Evolutionary conservation across 2,329 filamentous ascomycete genomes (phyloP).

Genomic region (Macroventuria anomochaeta): DNA sequence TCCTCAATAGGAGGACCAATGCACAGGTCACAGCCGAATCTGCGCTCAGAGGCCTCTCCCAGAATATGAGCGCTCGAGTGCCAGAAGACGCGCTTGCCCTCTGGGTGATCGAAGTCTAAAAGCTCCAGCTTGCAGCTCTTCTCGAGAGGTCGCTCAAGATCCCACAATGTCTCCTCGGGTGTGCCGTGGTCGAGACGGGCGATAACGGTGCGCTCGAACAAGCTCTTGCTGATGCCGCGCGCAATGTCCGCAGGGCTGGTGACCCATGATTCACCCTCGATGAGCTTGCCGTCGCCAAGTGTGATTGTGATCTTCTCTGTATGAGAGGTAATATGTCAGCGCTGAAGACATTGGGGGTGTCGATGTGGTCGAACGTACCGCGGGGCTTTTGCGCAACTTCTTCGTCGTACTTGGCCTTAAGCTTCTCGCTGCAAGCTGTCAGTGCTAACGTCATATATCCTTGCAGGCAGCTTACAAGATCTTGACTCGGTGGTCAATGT

Average conservation of each 20-base stretch:
- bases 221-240: constrained; percentile 81
- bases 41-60: constrained; percentile 90
- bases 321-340: constrained; percentile 23
- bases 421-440: constrained; percentile 63
- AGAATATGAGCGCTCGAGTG: constrained; percentile 94
- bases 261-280: constrained; percentile 84
- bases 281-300: constrained; percentile 73
- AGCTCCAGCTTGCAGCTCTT: constrained; percentile 84
- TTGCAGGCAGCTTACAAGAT: constrained; percentile 64
- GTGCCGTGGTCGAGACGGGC: constrained; percentile 78
- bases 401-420: constrained; percentile 83
- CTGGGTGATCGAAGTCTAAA: constrained; percentile 75
- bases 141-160: constrained; percentile 89
- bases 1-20: constrained; percentile 91
- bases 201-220: constrained; percentile 85
- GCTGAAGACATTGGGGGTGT: not conserved
- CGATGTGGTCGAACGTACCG: constrained; percentile 32
- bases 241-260: constrained; percentile 83
- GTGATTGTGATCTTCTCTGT: constrained; percentile 74
- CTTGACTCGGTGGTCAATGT: constrained; percentile 81
- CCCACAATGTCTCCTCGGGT: constrained; percentile 82
- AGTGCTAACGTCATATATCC: constrained; percentile 3
- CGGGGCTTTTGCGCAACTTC: constrained; percentile 74
- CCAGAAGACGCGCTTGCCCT: constrained; percentile 96
- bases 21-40: constrained; percentile 90